Conservation (phyloP, 768 basidiomycete genomes). For the Phylloporus sp. region DNA sequence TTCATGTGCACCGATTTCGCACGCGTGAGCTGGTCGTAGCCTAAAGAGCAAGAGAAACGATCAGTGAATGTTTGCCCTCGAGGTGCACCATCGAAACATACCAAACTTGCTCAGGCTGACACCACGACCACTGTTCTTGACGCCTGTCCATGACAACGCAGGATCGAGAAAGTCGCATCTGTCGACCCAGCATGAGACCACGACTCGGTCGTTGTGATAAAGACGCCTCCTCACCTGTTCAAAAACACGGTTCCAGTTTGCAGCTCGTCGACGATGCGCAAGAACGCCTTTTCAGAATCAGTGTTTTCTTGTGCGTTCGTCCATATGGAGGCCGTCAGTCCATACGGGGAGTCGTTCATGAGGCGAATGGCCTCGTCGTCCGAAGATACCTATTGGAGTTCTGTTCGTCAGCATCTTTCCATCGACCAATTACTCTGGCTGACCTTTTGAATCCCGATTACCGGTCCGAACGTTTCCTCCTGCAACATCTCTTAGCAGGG, state of each 20-base stretch:
- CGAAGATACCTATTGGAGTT: slow-evolving; percentile 51
- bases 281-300: slow-evolving; percentile 65
- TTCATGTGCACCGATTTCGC: slow-evolving; percentile 84
- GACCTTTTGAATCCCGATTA: slow-evolving; percentile 91
- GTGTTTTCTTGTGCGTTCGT: slow-evolving; percentile 61
- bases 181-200: not conserved
- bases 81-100: slow-evolving; percentile 38
- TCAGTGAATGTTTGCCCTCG: not conserved
- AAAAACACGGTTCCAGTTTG: slow-evolving; percentile 92
- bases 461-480: slow-evolving; percentile 92
- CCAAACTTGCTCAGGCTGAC: slow-evolving; percentile 88
- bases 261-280: slow-evolving; percentile 56
- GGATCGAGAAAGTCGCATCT: slow-evolving; percentile 91
- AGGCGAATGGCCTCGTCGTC: slow-evolving; percentile 85
- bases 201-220: not conserved
- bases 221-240: slow-evolving; percentile 65
- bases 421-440: not conserved
- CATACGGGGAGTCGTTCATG: slow-evolving; percentile 97
- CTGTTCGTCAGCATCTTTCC: not conserved
- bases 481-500: slow-evolving; percentile 21
- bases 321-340: slow-evolving; percentile 94
- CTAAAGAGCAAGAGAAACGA: slow-evolving; percentile 34
- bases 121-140: slow-evolving; percentile 90
- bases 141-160: slow-evolving; percentile 90
- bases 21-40: slow-evolving; percentile 80